Evolutionary conservation across 345 rosid species (phyloP).

Genomic region (Populus alba): DNA sequence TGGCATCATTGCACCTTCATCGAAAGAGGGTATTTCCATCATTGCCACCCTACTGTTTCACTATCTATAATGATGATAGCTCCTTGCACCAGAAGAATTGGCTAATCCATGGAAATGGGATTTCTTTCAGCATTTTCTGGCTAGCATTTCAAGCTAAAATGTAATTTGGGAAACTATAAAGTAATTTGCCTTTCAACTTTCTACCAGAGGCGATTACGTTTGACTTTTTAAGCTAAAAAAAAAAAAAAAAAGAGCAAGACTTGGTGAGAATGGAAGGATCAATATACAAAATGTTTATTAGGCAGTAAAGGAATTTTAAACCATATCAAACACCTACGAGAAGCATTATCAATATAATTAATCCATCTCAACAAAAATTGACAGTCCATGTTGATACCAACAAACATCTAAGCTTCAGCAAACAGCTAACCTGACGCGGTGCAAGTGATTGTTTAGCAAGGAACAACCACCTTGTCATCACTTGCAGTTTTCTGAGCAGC

Average conservation of each 20-base stretch:
- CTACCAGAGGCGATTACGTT: not conserved
- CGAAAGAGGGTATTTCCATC: not conserved
- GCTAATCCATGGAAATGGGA: not conserved
- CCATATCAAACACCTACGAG: not conserved
- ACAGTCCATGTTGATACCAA: conserved; percentile 2
- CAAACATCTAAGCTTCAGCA: conserved; percentile 10
- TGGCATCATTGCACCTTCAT: not conserved
- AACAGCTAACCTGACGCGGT: conserved; percentile 17
- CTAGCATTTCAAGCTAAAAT: not conserved
- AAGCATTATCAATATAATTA: conserved; percentile 4
- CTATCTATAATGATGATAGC: not conserved
- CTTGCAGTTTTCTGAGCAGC: conserved; percentile 7
- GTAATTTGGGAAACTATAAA: too few relatives aligned
- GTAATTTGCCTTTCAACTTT: not conserved
- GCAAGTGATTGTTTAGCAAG: not conserved
- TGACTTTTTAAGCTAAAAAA: not conserved
- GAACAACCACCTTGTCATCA: not conserved
- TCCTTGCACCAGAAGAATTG: not conserved
- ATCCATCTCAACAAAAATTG: conserved; percentile 13
- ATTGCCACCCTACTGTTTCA: not conserved
- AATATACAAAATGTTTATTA: conserved; percentile 17
- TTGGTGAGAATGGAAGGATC: conserved; percentile 2
- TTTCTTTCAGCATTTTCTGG: not conserved
- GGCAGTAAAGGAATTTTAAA: not conserved
- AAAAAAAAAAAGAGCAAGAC: not conserved